Percentiles rank a stretch among this genome's conserved stretches.
Conservation (phyloP, 495 filamentous ascomycete genomes). For the Penicillium antarcticum region DNA sequence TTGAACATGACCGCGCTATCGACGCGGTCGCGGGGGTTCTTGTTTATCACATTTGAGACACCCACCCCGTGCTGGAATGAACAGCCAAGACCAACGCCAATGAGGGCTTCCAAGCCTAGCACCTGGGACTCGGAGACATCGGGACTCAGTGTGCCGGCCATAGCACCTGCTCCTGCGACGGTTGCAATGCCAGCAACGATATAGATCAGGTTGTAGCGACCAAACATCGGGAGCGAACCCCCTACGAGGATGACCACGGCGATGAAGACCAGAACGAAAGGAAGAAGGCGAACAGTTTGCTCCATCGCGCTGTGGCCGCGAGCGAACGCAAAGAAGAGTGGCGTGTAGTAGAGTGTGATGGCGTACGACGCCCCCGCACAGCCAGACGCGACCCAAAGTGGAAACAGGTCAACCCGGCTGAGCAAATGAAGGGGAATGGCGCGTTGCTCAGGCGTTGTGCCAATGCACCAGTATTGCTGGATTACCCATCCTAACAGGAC, state of each 20-base stretch:
- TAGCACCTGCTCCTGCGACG: not conserved
- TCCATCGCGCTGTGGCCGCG: conserved; percentile 31
- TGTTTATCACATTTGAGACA: too few species aligned
- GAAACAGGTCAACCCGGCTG: too few species aligned
- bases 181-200: conserved; percentile 21
- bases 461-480: too few species aligned
- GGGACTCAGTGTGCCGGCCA: too few species aligned
- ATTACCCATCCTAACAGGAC: conserved; percentile 19
- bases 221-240: conserved; percentile 39
- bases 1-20: conserved; percentile 41
- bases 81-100: conserved; percentile 50
- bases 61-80: conserved; percentile 34
- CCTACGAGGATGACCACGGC: conserved; percentile 19
- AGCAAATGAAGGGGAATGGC: conserved; percentile 27
- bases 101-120: conserved; percentile 44
- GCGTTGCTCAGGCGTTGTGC: not conserved
- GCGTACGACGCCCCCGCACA: conserved; percentile 26
- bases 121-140: not conserved
- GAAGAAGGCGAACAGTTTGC: conserved; percentile 34
- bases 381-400: too few species aligned
- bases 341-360: conserved; percentile 48
- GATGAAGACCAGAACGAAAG: conserved; percentile 24
- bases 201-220: conserved; percentile 54
- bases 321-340: conserved; percentile 47
- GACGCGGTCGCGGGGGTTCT: conserved; percentile 42